These are phyloP conservation scores for Pichia sp. DNA, from an alignment of 1,139 yeast genomes.

Conservation along the genomic window DNA sequence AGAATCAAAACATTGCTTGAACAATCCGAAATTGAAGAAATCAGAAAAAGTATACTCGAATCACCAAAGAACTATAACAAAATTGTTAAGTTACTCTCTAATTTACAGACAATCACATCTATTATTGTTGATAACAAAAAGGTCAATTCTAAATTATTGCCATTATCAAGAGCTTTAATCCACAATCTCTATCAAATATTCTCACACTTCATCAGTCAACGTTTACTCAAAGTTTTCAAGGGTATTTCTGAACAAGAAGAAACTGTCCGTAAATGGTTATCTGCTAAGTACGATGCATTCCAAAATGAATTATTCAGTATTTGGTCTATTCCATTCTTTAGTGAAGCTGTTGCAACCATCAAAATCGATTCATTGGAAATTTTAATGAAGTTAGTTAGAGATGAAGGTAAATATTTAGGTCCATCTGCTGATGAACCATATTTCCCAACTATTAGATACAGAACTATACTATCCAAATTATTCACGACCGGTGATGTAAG, in stretches of 20 bases:
- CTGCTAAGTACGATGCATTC: conserved; percentile 56
- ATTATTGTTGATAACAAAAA: conserved; percentile 14
- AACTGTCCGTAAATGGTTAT: conserved; percentile 60
- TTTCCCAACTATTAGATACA: conserved; percentile 62
- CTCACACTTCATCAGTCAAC: conserved; percentile 43
- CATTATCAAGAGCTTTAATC: conserved; percentile 47
- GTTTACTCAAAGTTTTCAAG: conserved; percentile 30
- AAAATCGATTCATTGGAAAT: conserved; percentile 66
- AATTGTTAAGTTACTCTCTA: conserved; percentile 44
- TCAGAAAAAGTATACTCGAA: conserved; percentile 37
- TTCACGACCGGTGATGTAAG: conserved; percentile 42
- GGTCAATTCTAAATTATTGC: conserved; percentile 34
- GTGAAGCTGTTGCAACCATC: conserved; percentile 38
- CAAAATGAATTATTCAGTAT: conserved; percentile 45
- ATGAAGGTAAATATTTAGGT: conserved; percentile 56
- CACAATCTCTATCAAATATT: conserved; percentile 56
- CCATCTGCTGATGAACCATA: conserved; percentile 50
- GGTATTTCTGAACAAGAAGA: conserved; percentile 44
- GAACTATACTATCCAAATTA: conserved; percentile 43
- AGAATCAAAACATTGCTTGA: conserved; percentile 17
- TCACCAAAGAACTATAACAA: conserved; percentile 53
- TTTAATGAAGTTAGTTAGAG: conserved; percentile 56
- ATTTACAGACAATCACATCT: conserved; percentile 34
- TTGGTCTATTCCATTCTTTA: conserved; percentile 33
- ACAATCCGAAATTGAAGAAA: conserved; percentile 35